Evolutionary conservation across 2,329 filamentous ascomycete species (phyloP), one percentile per base, ranked within the genome.

Genomic region (Penicillium polonicum): DNA sequence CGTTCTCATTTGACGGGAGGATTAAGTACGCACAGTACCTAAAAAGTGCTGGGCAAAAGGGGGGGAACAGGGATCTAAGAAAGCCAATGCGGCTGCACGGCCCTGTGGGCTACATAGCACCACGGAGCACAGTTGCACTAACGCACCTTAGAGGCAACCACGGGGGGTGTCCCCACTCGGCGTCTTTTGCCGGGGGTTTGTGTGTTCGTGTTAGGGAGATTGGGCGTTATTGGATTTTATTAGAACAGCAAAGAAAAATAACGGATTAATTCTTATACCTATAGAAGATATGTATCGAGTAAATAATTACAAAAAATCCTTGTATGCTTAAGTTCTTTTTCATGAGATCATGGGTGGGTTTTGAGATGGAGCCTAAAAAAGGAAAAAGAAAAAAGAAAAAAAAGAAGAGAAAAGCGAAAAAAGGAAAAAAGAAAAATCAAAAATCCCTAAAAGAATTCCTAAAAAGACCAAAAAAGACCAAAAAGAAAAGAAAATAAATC

Each of bases 51-150:
- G 55, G 57, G 36, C 53, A 61, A 58, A 55, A 42, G 54, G 58
- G 55, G 52, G 41, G 41, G 31, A 36, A 60, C 56, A 59, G 45
- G 64, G 61, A 63, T 62, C 51, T 42, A 19, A 55, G 46, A 51
- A 55, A 49, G 31, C 58, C 50, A 54, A 60, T 51, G 54, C 52
- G 52, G 48, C 48, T 46, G 63, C 56, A 65, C 62, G 63, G 60
- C 52, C 62, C 53, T 60, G 59, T 57, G 63, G 56, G 44, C 56
- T 60, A 64, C 15, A 44, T 27, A 43, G 41, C 41, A 43, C 41
- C 64, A 65, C 61, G 62, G 63, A 64, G 61, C 63, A 61, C 60
- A 65, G 63, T 61, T 60, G 50, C 61, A 66, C 64, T 66, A 66
- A 58, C 52, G 60, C 49, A 59, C 56, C 57, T 63, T 61, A 58